A percentile compares a stretch with the other conserved stretches of the same genome.
phyloP scores from a whole-genome alignment of 2,329 filamentous ascomycete genomes.

The Dactylellina parvicollis region DNA sequence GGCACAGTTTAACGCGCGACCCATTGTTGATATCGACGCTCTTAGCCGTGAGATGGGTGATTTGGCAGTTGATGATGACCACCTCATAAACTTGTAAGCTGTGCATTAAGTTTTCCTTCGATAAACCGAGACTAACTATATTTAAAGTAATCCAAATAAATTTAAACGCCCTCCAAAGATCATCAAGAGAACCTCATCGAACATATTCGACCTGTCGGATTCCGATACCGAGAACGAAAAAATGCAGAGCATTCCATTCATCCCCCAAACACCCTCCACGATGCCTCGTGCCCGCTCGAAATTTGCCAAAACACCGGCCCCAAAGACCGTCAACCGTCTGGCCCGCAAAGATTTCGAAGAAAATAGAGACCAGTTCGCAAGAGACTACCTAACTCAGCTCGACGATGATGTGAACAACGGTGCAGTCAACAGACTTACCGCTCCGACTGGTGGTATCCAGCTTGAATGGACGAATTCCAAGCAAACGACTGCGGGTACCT shows the following conservation, averaged over 20 bases:
- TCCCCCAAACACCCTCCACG: not conserved
- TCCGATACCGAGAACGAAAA: slow-evolving; percentile 27
- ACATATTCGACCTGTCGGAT: slow-evolving; percentile 43
- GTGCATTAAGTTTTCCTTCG: not conserved
- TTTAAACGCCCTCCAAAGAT: slow-evolving; percentile 42
- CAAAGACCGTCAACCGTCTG: slow-evolving; percentile 28
- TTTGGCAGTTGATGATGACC: slow-evolving; percentile 35
- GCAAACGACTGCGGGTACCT: slow-evolving; percentile 43
- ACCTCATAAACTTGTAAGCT: slow-evolving; percentile 38
- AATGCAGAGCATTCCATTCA: not conserved
- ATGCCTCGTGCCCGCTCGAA: slow-evolving; percentile 29
- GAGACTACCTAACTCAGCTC: slow-evolving; percentile 26
- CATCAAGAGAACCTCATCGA: slow-evolving; percentile 26
- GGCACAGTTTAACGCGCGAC: not conserved
- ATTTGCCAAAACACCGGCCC: slow-evolving; percentile 17
- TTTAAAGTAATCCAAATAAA: slow-evolving; percentile 34
- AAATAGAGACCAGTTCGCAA: slow-evolving; percentile 22
- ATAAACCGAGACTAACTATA: not conserved
- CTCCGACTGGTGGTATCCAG: slow-evolving; percentile 25
- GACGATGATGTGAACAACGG: slow-evolving; percentile 37
- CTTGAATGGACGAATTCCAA: slow-evolving; percentile 47
- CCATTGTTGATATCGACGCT: slow-evolving; percentile 25
- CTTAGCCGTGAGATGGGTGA: slow-evolving; percentile 32
- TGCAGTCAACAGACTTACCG: slow-evolving; percentile 24
- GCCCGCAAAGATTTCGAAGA: slow-evolving; percentile 34